Conservation (phyloP, 2,329 filamentous ascomycete species). For the Sporothrix sp. region DNA sequence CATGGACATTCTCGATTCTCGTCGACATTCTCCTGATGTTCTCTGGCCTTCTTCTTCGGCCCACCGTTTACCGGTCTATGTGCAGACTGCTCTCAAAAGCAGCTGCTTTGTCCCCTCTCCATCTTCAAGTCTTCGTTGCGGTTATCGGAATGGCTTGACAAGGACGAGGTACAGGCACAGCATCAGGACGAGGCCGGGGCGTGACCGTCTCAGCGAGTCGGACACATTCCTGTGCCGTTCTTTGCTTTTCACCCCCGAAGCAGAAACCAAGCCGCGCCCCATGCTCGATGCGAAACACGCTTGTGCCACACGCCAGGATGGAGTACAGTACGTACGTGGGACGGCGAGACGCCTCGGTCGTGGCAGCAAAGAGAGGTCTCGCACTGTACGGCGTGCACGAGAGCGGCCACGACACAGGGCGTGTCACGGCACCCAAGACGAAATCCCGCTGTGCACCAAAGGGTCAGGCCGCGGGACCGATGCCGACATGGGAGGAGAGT, state of each 20-base stretch:
- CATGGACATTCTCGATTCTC: too few species aligned
- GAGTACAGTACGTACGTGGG: too few species aligned
- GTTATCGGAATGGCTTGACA: too few species aligned
- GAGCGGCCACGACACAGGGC: neutral
- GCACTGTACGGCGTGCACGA: neutral
- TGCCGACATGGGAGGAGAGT: neutral
- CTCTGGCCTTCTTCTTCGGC: too few species aligned
- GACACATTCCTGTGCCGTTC: constrained; percentile 2
- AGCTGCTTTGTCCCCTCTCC: neutral
- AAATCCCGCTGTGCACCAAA: neutral
- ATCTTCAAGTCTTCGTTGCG: too few species aligned
- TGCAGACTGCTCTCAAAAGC: too few species aligned
- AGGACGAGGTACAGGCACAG: too few species aligned
- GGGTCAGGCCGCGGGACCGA: neutral
- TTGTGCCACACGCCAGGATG: constrained; percentile 3
- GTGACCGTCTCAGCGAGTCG: constrained; percentile 5
- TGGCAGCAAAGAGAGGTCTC: neutral
- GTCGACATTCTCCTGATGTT: too few species aligned
- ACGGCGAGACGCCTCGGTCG: neutral
- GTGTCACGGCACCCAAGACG: neutral
- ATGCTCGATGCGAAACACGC: constrained; percentile 7
- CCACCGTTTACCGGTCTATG: too few species aligned
- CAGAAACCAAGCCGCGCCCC: too few species aligned
- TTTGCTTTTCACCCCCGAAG: neutral
- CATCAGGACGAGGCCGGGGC: neutral